Evolutionary conservation across 768 basidiomycete species (phyloP), one percentile per base, ranked within the genome.

Genomic region (Suillus ampliporus): DNA sequence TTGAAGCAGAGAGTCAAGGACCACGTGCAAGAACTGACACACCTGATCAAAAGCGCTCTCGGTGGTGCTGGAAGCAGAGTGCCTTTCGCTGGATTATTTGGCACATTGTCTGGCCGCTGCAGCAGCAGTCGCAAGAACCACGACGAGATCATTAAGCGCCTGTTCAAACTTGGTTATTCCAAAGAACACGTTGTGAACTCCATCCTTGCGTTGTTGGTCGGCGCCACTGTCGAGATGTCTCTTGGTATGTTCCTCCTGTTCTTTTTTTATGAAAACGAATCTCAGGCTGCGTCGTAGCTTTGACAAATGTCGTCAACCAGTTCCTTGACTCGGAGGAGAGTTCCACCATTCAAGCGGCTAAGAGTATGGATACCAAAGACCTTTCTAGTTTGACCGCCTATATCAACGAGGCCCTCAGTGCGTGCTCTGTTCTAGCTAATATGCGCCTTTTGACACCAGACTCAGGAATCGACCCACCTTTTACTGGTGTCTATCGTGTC

Each of bases 121-220:
- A 72, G 78, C 8, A 84, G 80, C 63, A 69, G 70, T 23, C 80
- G 83, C 69, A 79, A 72, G 67, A 68, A 28, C 41, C 81, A 84
- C 57, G 77, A 82, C 52, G 83, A 83, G 58, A 72, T 91, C 51
- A 76, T 86, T 65, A 83, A 86, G 67, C 82, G 84, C 14, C 78
- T 94, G 40, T 79, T 82, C 31, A 84, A 80, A 23, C 73, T 87
- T 28, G 85, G 86, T 2, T 82, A 82, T 48, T 82, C 86, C 5
- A 77, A 79, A 0, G 89, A 92, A 61, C 81, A 87, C 58, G 76
- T 90, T 7, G 83, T 88, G 9, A 92, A 91, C 71, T 86, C 84
- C 37, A 78, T 92, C 15, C 74, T 95, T 44, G 91, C 91, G 21
- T 75, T 94, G 34, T 79, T 93, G 77, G 84, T 93, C 61, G 83